Percentiles rank a stretch among this genome's conserved stretches.
Evolutionary conservation across 495 filamentous ascomycete genomes (phyloP).

Genomic region (Pyronema domesticum): DNA sequence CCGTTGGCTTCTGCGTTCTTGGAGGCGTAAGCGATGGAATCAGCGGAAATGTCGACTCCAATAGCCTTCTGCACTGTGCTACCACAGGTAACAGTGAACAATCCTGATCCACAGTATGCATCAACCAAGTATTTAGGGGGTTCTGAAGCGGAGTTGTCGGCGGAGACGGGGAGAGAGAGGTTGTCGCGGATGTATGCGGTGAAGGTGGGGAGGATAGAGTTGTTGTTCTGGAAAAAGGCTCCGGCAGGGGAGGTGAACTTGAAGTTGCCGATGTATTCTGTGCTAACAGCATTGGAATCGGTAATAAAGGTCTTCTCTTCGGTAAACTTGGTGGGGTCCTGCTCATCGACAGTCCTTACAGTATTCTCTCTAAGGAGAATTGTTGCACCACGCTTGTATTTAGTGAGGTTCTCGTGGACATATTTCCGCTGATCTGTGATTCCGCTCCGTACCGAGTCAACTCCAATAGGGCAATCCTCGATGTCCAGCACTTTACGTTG

Average conservation of each 20-base stretch:
- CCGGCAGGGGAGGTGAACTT: slow-evolving; percentile 79
- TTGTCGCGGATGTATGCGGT: slow-evolving; percentile 77
- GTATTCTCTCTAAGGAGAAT: slow-evolving; percentile 79
- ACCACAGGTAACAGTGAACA: slow-evolving; percentile 90
- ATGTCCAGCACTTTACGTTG: slow-evolving; percentile 63
- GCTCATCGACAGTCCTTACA: slow-evolving; percentile 40
- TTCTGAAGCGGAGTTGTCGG: slow-evolving; percentile 3
- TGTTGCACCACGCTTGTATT: slow-evolving; percentile 68
- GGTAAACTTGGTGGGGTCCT: slow-evolving; percentile 29
- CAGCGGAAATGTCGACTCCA: slow-evolving; percentile 51
- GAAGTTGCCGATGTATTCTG: slow-evolving; percentile 75
- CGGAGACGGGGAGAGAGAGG: slow-evolving; percentile 37
- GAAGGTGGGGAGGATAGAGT: slow-evolving; percentile 83
- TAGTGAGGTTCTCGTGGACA: slow-evolving; percentile 47
- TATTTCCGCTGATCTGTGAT: slow-evolving; percentile 54
- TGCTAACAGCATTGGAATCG: slow-evolving; percentile 57
- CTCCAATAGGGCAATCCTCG: slow-evolving; percentile 92
- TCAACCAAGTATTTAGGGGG: slow-evolving; percentile 64
- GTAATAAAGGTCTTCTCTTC: slow-evolving; percentile 77
- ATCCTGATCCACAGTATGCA: slow-evolving; percentile 89
- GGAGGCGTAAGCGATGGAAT: slow-evolving; percentile 57
- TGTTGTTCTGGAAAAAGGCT: slow-evolving; percentile 98
- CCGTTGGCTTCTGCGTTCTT: slow-evolving; percentile 61
- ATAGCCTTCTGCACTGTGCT: slow-evolving; percentile 52
- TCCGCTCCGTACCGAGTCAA: slow-evolving; percentile 59